Base-by-base conservation (phyloP, 345 rosid species). In the Geranium brycei region DNA sequence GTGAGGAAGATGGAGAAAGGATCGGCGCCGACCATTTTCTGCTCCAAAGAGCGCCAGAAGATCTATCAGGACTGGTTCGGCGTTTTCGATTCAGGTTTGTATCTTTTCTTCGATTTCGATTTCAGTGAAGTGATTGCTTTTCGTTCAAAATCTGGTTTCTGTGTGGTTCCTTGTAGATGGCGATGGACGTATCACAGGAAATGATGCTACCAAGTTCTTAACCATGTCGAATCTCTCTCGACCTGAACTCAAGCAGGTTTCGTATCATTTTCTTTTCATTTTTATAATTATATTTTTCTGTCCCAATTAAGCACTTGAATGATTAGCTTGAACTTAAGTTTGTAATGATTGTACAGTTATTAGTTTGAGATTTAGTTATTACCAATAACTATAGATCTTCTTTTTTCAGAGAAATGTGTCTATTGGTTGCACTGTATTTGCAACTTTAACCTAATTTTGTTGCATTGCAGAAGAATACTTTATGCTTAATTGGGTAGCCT, bases 161-260 rank as follows among this genome's bases (percentile, higher is more conserved):
- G 72, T 4, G 18, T 17, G 23, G 2, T 17, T 0, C 8, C 7
- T 10, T 16, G 57, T 59, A 88, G 96, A 91, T 59, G 91, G 89
- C 61, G 97, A 91, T 53, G 95, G 96, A 11, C 90, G 96, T 38
- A 68, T 91, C 64, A 83, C 87, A 5, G 96, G 96, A 40, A 80
- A 76, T 47, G 95, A 89, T 60, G 96, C 95, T 19, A 87, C 86
- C 0, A 80, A 79, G 76, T 89, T 92, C 84, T 89, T 91, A 67
- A 66, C 88, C 15, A 69, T 85, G 85, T 84, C 96, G 28, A 89
- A 87, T 60, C 89, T 92, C 66, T 81, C 93, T 68, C 95, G 98
- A 13, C 88, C 76, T 58, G 86, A 92, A 77, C 98, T 92, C 69
- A 92, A 92, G 76, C 92, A 89, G 93, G 95, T 85, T 51, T 17